Evolutionary conservation across 2,329 filamentous ascomycete genomes (phyloP), one percentile per base, ranked within the genome.

Genomic region (Helotiales sp.): DNA sequence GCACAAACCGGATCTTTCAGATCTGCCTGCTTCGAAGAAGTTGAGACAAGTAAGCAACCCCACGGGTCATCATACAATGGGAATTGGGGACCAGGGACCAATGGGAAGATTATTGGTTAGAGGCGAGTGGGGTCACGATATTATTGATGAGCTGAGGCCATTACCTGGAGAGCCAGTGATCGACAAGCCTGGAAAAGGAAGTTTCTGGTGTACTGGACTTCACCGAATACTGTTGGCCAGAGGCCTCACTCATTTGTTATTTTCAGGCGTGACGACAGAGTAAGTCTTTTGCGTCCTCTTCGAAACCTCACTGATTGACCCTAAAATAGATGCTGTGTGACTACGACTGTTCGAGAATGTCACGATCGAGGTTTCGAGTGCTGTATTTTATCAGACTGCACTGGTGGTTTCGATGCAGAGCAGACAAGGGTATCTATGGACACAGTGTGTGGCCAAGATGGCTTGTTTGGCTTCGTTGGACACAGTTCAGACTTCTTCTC

Each of bases 311-410:
- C 55, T 67, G 17, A 66, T 25, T 17, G 9, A 3, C n/a, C 3
- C 19, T 15, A 24, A 13, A 15, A 12, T 17, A 70, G 70, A 64
- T 81, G 80, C 62, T 84, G 81, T 63, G 81, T 85, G 52, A 78
- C 78, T 8, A 81, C 80, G 0, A 82, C 81, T 0, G 73, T 81
- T 2, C 73, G 81, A 34, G 83, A 85, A 69, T 80, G 79, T 30
- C 81, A 81, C 57, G 83, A 85, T 64, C 77, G 83, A n/a, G 83
- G 83, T 0, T 85, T 83, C 61, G 80, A 85, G 64, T 83, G 79
- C 68, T 85, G 82, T 72, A 75, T 79, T 15, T 69, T 81, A 19
- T 72, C 70, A 6, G 76, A 81, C 63, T 80, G 75, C 60, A 81
- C 79, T 0, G 75, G 74, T 47, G 79, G 79, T 1, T 81, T 81